A percentile compares a stretch with the other conserved stretches of the same genome.
Conservation (phyloP, 2,329 filamentous ascomycete species). For the Penicillium brevicompactum region DNA sequence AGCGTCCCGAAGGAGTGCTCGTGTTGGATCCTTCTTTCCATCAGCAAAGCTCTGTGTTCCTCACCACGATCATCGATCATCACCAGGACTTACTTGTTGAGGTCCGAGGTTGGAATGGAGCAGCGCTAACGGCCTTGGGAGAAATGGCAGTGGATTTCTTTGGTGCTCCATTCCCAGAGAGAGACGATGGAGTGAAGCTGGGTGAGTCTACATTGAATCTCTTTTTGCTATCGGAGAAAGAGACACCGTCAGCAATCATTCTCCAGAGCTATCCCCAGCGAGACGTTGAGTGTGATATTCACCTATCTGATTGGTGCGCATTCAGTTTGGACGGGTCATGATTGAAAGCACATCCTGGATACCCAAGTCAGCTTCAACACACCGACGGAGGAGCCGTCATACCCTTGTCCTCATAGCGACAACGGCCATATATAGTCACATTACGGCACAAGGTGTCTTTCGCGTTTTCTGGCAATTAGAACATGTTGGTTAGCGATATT, state of each 20-base stretch:
- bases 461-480: constrained; percentile 60
- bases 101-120: constrained; percentile 55
- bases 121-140: constrained; percentile 85
- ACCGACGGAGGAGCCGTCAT: constrained; percentile 1
- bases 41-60: constrained; percentile 22
- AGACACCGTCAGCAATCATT: constrained; percentile 21
- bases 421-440: constrained; percentile 90
- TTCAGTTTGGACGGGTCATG: constrained; percentile 72
- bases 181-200: constrained; percentile 75
- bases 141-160: constrained; percentile 77
- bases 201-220: constrained; percentile 93
- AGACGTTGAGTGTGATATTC: constrained; percentile 16
- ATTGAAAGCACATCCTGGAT: constrained; percentile 75
- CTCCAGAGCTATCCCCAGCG: neutral
- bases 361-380: constrained; percentile 14
- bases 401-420: constrained; percentile 86
- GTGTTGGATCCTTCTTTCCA: constrained; percentile 41
- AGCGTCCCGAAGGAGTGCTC: constrained; percentile 42
- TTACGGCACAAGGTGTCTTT: constrained; percentile 93
- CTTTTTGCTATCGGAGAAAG: constrained; percentile 55
- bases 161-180: constrained; percentile 40
- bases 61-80: neutral
- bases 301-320: constrained; percentile 45
- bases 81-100: constrained; percentile 39
- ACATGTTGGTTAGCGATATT: constrained; percentile 11